Evolutionary conservation across 2,329 filamentous ascomycete genomes (phyloP), one percentile per base, ranked within the genome.

Genomic region (Ophiostoma sp.): DNA sequence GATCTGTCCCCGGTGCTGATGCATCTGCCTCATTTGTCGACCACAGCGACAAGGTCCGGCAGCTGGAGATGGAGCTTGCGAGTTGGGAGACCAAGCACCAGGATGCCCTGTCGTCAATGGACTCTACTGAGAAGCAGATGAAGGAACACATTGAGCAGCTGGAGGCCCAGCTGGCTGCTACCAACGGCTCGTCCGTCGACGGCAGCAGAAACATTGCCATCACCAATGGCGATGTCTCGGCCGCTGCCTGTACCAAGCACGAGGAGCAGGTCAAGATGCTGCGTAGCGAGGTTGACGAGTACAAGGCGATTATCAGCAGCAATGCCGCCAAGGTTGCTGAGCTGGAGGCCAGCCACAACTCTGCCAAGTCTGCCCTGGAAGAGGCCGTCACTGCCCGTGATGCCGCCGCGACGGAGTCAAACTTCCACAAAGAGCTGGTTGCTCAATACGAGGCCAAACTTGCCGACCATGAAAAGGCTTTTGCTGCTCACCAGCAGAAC

Each of bases 61-160:
- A 85, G 62, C 83, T 97, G 6, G 84, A 95, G 74, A 78, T 83
- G 1, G 92, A 97, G 74, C 83, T 97, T 38, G 81, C 82, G 0
- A 81, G 83, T 65, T 95, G 92, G 91, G 88, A 95, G 75, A 79
- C 77, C 65, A 93, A 91, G 79, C 93, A 97, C 76, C 81, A 89
- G 72, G 80, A 83, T 55, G 87, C 88, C 0, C 81, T 97, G 41
- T 83, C 88, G 68, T 86, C 87, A 1, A 87, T 96, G 80, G 85
- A 89, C 72, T 80, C 82, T 14, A 91, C 89, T 0, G 92, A 97
- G 79, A 82, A 84, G 66, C 84, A 89, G 71, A 87, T 97, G 75
- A 84, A 87, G 66, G 81, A 83, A 67, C 93, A 89, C 0, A 89
- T 97, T 66, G 80, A 83, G 36, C 87, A 92, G 64, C 84, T 98